phyloP scores from a whole-genome alignment of 73 alveolate species.

The Uronychia binucleata region DNA sequence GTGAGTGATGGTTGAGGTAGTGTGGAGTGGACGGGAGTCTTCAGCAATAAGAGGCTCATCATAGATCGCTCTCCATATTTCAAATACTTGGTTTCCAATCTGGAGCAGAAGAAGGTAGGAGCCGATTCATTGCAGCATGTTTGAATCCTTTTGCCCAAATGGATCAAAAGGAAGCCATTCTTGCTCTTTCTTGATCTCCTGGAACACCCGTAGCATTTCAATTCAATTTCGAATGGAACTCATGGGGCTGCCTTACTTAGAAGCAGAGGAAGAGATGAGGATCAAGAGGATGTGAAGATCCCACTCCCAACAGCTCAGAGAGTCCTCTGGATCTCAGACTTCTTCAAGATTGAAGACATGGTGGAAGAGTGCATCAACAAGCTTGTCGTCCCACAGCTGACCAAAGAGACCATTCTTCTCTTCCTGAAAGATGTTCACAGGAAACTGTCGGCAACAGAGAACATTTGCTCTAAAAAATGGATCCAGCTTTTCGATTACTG shows the following conservation, averaged over 20 bases:
- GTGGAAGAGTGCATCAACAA: background rate
- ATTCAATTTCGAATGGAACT: background rate
- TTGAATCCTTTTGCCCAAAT: conserved; percentile 1
- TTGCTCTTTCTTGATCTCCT: background rate
- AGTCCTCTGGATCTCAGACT: conserved; percentile 8
- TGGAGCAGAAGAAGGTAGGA: background rate
- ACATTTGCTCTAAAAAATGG: background rate
- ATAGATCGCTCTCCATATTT: background rate
- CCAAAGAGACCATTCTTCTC: background rate
- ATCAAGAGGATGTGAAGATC: too few relatives aligned
- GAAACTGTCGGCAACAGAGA: conserved; percentile 2
- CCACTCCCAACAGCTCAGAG: background rate
- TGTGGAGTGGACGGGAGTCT: background rate
- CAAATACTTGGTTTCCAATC: background rate
- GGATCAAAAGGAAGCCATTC: background rate
- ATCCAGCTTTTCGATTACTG: background rate
- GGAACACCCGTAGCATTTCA: background rate
- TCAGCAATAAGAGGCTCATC: background rate
- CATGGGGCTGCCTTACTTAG: too few relatives aligned
- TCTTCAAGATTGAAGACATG: conserved; percentile 13
- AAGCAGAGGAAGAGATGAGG: too few relatives aligned
- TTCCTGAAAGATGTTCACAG: conserved; percentile 5
- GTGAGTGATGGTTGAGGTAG: background rate
- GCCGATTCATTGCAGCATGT: background rate
- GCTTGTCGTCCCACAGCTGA: background rate